Percentiles rank a stretch among this genome's conserved stretches.
These are phyloP conservation scores for Saccharomyces mikatae DNA, from an alignment of 805 yeast species.

Conservation along the genomic window DNA sequence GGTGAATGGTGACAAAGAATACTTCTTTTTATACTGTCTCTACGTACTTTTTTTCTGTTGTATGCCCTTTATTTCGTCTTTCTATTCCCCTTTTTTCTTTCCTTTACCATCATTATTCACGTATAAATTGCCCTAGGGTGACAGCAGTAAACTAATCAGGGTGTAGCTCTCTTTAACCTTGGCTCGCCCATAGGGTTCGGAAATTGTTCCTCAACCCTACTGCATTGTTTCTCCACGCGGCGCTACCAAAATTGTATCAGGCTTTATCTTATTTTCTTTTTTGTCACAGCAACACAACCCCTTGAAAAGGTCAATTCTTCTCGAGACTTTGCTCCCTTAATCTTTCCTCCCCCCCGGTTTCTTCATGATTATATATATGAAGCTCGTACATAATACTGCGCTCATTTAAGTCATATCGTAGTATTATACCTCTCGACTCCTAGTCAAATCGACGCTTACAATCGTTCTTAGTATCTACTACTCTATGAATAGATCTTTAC, in stretches of 20 bases:
- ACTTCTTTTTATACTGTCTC: background rate
- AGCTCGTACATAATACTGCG: background rate
- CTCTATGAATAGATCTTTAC: slow-evolving; percentile 24
- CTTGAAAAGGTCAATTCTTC: background rate
- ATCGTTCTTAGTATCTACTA: background rate
- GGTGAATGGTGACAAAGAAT: background rate
- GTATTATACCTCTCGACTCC: background rate
- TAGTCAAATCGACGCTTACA: background rate
- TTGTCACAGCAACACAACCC: background rate
- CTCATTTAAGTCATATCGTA: background rate
- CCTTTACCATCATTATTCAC: background rate
- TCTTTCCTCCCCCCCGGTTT: background rate
- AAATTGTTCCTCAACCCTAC: background rate
- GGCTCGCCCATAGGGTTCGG: background rate
- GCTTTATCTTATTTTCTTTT: background rate
- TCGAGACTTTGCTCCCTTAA: background rate
- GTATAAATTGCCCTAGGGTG: background rate
- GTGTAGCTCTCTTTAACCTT: background rate
- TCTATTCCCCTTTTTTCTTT: background rate
- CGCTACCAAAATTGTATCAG: background rate
- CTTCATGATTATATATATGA: background rate
- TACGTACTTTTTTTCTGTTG: background rate
- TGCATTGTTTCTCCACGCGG: background rate
- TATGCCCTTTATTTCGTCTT: background rate
- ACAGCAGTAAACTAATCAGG: background rate